Percentiles rank a stretch among this genome's conserved stretches.
phyloP scores from a whole-genome alignment of 2,329 filamentous ascomycete species.

The Conoideocrella luteorostrata region DNA sequence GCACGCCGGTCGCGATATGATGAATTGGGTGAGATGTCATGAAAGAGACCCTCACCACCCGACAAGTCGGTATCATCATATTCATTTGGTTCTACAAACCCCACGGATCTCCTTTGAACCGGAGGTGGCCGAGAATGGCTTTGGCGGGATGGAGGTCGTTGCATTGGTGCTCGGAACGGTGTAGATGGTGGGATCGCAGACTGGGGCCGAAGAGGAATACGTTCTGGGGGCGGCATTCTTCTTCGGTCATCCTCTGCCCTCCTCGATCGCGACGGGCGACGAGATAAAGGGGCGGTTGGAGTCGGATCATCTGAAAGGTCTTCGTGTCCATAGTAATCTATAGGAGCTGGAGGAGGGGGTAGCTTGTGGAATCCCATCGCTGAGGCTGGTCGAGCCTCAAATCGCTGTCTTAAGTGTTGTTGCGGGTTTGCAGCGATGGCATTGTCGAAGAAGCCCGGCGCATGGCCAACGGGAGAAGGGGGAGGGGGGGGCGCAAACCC shows the following conservation, averaged over 20 bases:
- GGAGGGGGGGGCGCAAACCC: slow-evolving; percentile 18
- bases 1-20: slow-evolving; percentile 26
- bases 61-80: slow-evolving; percentile 34
- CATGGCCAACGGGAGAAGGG: slow-evolving; percentile 21
- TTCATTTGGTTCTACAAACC: slow-evolving; percentile 22
- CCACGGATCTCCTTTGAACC: slow-evolving; percentile 23
- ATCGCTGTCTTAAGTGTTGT: slow-evolving; percentile 26
- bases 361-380: slow-evolving; percentile 32
- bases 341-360: slow-evolving; percentile 2
- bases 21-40: slow-evolving; percentile 30
- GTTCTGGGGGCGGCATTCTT: slow-evolving; percentile 43
- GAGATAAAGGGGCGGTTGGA: slow-evolving; percentile 22
- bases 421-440: slow-evolving; percentile 14
- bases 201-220: slow-evolving; percentile 27
- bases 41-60: slow-evolving; percentile 29
- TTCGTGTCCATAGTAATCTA: slow-evolving; percentile 27
- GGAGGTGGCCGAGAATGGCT: slow-evolving; percentile 25
- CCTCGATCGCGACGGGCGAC: slow-evolving; percentile 37
- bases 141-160: slow-evolving; percentile 17
- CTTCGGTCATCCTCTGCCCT: slow-evolving; percentile 38
- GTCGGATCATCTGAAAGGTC: slow-evolving; percentile 36
- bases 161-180: slow-evolving; percentile 24
- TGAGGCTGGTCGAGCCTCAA: slow-evolving; percentile 30
- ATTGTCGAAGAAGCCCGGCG: slow-evolving; percentile 24
- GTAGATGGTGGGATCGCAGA: slow-evolving; percentile 23